A percentile compares a stretch with the other conserved stretches of the same genome.
These are phyloP conservation scores for Xylaria sp. DNA, from an alignment of 2,329 filamentous ascomycete species.

Conservation along the genomic window DNA sequence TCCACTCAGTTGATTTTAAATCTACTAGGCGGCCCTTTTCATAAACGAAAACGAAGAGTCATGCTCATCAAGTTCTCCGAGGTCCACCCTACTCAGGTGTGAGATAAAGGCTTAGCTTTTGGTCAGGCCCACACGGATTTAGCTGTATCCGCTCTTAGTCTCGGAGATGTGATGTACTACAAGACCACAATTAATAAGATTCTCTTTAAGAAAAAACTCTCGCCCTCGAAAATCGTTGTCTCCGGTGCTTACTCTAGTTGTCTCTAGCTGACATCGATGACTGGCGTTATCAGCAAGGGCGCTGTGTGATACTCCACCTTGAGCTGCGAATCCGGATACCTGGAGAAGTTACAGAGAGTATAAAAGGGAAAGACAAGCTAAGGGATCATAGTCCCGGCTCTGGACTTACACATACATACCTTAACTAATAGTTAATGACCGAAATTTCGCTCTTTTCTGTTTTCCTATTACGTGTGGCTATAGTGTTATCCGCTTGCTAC, in stretches of 20 bases:
- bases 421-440: not conserved
- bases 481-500: not conserved
- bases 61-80: constrained; percentile 5
- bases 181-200: not conserved
- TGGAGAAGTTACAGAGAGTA: constrained; percentile 2
- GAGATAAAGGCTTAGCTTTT: not conserved
- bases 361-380: constrained; percentile 4
- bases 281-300: not conserved
- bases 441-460: not conserved
- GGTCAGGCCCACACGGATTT: constrained; percentile 16
- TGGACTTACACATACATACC: not conserved
- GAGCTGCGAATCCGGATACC: not conserved
- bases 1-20: not conserved
- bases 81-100: not conserved
- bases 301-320: not conserved
- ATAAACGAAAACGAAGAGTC: not conserved
- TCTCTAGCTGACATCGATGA: not conserved
- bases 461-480: not conserved
- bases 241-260: not conserved
- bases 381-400: not conserved
- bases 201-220: not conserved
- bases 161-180: constrained; percentile 1
- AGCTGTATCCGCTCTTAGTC: constrained; percentile 18
- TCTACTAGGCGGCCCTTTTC: not conserved
- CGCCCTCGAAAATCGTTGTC: not conserved